phyloP scores from a whole-genome alignment of 768 basidiomycete species.

The Termitomyces sp. region DNA sequence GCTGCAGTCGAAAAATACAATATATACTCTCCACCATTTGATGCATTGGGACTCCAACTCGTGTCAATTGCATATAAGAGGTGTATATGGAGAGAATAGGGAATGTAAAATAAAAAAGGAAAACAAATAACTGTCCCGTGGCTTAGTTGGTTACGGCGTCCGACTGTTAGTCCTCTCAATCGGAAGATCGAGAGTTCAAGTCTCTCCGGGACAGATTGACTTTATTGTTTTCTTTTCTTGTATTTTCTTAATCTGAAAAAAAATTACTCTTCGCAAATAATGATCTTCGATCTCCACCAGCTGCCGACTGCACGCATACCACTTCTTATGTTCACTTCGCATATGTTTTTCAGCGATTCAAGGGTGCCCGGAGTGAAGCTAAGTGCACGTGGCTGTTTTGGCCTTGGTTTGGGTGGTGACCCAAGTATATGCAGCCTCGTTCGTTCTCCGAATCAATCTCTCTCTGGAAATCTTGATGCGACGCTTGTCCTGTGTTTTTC shows the following conservation, averaged over 20 bases:
- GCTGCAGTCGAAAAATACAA: too few species aligned
- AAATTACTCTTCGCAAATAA: too few species aligned
- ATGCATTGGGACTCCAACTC: too few species aligned
- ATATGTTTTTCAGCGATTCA: background rate
- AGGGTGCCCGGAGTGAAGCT: background rate
- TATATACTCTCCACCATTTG: too few species aligned
- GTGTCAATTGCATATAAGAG: too few species aligned
- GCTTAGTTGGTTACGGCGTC: conserved; percentile 1
- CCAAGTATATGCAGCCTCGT: too few species aligned
- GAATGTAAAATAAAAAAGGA: too few species aligned
- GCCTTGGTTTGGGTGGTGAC: background rate
- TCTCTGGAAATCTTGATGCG: background rate
- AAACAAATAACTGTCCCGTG: background rate
- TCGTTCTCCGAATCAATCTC: background rate
- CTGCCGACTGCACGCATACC: background rate
- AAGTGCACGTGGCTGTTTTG: background rate
- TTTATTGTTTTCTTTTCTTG: background rate
- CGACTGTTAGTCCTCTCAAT: background rate
- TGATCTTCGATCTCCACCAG: background rate
- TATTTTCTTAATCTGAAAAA: too few species aligned
- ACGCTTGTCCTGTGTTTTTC: background rate
- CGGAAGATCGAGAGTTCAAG: conserved; percentile 2
- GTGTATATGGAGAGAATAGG: too few species aligned
- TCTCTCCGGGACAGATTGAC: background rate
- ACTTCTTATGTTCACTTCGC: too few species aligned